These are phyloP conservation scores for Phytophthora chlamydospora DNA, from an alignment of 352 stramenopile genomes.

Conservation along the genomic window DNA sequence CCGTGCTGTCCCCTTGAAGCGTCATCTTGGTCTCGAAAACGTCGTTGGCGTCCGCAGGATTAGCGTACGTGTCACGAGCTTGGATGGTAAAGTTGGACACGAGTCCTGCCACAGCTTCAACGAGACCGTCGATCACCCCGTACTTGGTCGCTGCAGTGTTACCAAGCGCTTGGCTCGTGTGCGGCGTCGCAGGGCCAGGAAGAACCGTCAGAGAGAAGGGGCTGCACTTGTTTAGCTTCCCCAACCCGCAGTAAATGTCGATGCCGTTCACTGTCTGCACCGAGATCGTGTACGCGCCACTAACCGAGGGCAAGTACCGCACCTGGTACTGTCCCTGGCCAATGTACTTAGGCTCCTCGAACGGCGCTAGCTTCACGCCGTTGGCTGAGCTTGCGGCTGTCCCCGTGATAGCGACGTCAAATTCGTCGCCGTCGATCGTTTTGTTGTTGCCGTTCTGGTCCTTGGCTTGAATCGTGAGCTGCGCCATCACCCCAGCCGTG, in stretches of 20 bases:
- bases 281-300: slow-evolving; percentile 89
- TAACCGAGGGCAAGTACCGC: slow-evolving; percentile 85
- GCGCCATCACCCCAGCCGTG: slow-evolving; percentile 83
- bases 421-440: slow-evolving; percentile 72
- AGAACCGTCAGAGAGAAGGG: slow-evolving; percentile 90
- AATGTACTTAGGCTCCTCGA: slow-evolving; percentile 84
- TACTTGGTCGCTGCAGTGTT: slow-evolving; percentile 51
- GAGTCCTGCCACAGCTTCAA: slow-evolving; percentile 92
- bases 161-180: slow-evolving; percentile 91
- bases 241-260: slow-evolving; percentile 95
- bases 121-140: slow-evolving; percentile 83
- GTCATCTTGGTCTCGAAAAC: slow-evolving; percentile 90
- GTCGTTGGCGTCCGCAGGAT: slow-evolving; percentile 51
- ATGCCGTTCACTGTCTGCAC: slow-evolving; percentile 91
- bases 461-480: slow-evolving; percentile 95
- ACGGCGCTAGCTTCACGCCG: slow-evolving; percentile 52
- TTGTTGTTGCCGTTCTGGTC: slow-evolving; percentile 95
- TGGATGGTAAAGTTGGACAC: slow-evolving; percentile 96
- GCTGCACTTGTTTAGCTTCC: slow-evolving; percentile 93
- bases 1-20: slow-evolving; percentile 47
- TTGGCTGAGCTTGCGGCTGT: slow-evolving; percentile 21
- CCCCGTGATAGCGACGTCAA: slow-evolving; percentile 70
- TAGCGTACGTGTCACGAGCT: slow-evolving; percentile 94
- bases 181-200: slow-evolving; percentile 88
- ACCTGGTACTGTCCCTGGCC: slow-evolving; percentile 92